These are phyloP conservation scores for Penicillium psychrofluorescens DNA, from an alignment of 495 filamentous ascomycete genomes.

Conservation along the genomic window DNA sequence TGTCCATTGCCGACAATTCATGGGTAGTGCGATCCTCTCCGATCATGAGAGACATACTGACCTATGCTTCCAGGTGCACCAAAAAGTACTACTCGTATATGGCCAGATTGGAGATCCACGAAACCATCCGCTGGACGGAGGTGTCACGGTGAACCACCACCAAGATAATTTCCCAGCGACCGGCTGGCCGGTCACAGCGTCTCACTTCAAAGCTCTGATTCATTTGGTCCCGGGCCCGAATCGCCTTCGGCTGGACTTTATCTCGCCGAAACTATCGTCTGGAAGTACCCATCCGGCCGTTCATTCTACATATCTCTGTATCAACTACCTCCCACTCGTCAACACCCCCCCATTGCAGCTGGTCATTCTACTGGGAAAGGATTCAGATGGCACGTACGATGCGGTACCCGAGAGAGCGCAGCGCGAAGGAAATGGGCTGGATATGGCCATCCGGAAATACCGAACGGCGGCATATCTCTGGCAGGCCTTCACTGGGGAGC, in stretches of 20 bases:
- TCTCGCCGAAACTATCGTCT: conserved; percentile 68
- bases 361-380: conserved; percentile 75
- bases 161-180: conserved; percentile 77
- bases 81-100: conserved; percentile 76
- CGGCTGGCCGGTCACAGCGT: conserved; percentile 76
- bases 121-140: conserved; percentile 69
- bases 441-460: conserved; percentile 76
- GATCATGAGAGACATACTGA: conserved; percentile 3
- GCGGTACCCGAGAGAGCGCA: conserved; percentile 65
- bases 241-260: conserved; percentile 76
- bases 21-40: conserved; percentile 51
- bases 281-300: conserved; percentile 59
- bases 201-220: conserved; percentile 81
- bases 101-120: conserved; percentile 71
- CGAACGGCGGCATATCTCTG: conserved; percentile 89
- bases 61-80: conserved; percentile 58
- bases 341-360: conserved; percentile 75
- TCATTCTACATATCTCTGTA: conserved; percentile 69
- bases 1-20: conserved; percentile 69
- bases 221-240: conserved; percentile 87
- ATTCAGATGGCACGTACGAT: conserved; percentile 83
- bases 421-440: conserved; percentile 72
- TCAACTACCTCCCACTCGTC: conserved; percentile 77
- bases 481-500: conserved; percentile 92
- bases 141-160: conserved; percentile 68